Percentiles rank a stretch among this genome's conserved stretches.
Conservation (phyloP, 352 stramenopile species). For the Phytopythium delawarense region DNA sequence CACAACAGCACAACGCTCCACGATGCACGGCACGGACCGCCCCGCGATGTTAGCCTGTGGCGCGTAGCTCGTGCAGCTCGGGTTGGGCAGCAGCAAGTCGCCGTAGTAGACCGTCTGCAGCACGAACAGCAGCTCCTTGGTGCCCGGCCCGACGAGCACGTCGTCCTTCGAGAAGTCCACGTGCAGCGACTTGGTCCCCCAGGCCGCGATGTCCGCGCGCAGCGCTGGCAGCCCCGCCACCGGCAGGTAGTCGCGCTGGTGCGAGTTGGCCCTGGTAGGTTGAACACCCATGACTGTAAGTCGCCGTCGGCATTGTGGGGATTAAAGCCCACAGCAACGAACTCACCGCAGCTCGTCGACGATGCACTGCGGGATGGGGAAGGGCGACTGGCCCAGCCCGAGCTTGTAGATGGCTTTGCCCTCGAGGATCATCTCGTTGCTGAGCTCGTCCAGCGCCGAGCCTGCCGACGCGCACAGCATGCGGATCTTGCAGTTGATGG, state of each 20-base stretch:
- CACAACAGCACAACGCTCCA: not conserved
- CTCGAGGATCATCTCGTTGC: slow-evolving; percentile 79
- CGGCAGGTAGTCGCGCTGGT: slow-evolving; percentile 80
- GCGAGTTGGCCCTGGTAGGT: slow-evolving; percentile 54
- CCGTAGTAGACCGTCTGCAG: slow-evolving; percentile 87
- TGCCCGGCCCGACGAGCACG: slow-evolving; percentile 84
- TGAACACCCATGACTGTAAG: too few relatives aligned
- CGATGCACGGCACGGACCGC: slow-evolving; percentile 28
- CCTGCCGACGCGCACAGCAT: slow-evolving; percentile 78
- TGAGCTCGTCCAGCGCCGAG: slow-evolving; percentile 79
- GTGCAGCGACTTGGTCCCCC: slow-evolving; percentile 50
- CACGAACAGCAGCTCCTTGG: slow-evolving; percentile 87
- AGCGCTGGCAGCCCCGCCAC: slow-evolving; percentile 72
- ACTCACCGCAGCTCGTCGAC: slow-evolving; percentile 81
- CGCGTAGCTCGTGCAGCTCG: slow-evolving; percentile 84
- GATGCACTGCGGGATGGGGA: slow-evolving; percentile 85
- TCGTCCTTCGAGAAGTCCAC: slow-evolving; percentile 69
- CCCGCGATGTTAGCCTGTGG: slow-evolving; percentile 83
- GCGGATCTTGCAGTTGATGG: slow-evolving; percentile 86
- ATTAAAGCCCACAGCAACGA: too few relatives aligned
- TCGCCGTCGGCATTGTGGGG: too few relatives aligned
- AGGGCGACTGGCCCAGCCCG: slow-evolving; percentile 79
- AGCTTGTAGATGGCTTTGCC: slow-evolving; percentile 85
- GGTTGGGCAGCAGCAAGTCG: slow-evolving; percentile 78
- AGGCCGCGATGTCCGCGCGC: slow-evolving; percentile 73